These are phyloP conservation scores for Flaveria robusta DNA, from an alignment of 129 eudicot genomes.

Conservation along the genomic window DNA sequence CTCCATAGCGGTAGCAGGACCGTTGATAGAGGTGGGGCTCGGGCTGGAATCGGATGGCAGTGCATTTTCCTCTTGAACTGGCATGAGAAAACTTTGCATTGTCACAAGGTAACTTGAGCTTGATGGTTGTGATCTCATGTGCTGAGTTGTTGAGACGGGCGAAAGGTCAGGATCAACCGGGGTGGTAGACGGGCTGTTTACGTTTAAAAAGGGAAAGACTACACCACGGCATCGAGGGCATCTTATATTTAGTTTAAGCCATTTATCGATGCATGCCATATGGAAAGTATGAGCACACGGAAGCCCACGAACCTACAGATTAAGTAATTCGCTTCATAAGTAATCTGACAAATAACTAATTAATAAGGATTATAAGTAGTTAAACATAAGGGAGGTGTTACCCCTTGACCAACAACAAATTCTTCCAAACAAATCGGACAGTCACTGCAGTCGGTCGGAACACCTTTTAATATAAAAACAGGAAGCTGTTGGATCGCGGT, in stretches of 20 bases:
- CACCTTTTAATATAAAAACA: conserved; percentile 69
- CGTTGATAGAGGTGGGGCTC: not conserved
- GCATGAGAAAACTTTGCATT: conserved; percentile 70
- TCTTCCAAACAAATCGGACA: conserved; percentile 99
- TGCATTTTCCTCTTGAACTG: conserved; percentile 48
- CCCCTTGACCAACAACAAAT: conserved; percentile 87
- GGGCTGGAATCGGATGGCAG: conserved; percentile 33
- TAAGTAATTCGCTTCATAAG: not conserved
- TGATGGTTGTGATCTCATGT: conserved; percentile 59
- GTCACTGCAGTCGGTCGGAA: conserved; percentile 97
- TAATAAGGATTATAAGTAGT: not conserved
- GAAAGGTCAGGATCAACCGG: conserved; percentile 55
- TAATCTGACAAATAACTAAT: not conserved
- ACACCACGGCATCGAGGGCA: conserved; percentile 96
- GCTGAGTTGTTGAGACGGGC: conserved; percentile 53
- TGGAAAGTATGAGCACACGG: conserved; percentile 98
- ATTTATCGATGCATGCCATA: conserved; percentile 90
- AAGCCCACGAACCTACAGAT: conserved; percentile 84
- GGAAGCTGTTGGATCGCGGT: conserved; percentile 89
- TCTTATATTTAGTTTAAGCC: conserved; percentile 83
- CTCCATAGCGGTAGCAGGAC: conserved; percentile 35
- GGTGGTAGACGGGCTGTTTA: conserved; percentile 58
- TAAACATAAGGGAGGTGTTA: conserved; percentile 29
- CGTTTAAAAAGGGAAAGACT: conserved; percentile 77
- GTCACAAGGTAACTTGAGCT: conserved; percentile 66